Evolutionary conservation across 257 asterid genomes (phyloP), one percentile per base, ranked within the genome.

Genomic region (Nicotiana noctiflora): DNA sequence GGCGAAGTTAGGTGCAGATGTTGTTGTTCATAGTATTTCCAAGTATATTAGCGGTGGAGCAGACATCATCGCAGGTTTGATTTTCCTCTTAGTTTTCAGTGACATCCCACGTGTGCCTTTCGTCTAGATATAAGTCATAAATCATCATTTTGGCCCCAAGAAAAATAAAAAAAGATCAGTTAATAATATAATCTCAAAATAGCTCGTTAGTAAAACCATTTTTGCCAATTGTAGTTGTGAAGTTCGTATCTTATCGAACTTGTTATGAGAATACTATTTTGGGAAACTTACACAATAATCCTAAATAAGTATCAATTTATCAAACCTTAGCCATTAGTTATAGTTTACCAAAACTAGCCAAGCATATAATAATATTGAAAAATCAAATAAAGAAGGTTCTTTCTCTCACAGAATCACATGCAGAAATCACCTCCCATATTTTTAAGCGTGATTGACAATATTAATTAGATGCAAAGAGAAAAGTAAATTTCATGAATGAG

Each of bases 41-140:
- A 95, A 95, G 90, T 95, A 88, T 80, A 91, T 95, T 19, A 95
- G 98, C 84, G 99, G 99, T 21, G 93, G 96, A 67, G 98, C 97
- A 62, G 99, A 95, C 68, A 89, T 95, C 67, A 92, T 95, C 13
- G 99, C 99, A 82, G 99, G 99, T 93, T 37, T 77, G 27, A 37
- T 10, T 60, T 25, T 2, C 8, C 12, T 34, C 65, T n/a, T 18
- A 14, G 32, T 8, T 0, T 66, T 11, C 11, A 6, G 53, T 51
- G 21, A 19, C 18, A 9, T 29, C 12, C 67, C 37, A 82, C 40
- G 63, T 62, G 75, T 68, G 82, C n/a, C 62, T 34, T 80, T 21
- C 15, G 5, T 72, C 6, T 4, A 3, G 53, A 21, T 44, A 10
- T 7, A 21, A 19, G 21, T 70, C 34, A 44, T 70, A 1, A 40